A percentile compares a stretch with the other conserved stretches of the same genome.
Evolutionary conservation across 2,329 filamentous ascomycete genomes (phyloP).

Genomic region (Aspergillus carbonarius): DNA sequence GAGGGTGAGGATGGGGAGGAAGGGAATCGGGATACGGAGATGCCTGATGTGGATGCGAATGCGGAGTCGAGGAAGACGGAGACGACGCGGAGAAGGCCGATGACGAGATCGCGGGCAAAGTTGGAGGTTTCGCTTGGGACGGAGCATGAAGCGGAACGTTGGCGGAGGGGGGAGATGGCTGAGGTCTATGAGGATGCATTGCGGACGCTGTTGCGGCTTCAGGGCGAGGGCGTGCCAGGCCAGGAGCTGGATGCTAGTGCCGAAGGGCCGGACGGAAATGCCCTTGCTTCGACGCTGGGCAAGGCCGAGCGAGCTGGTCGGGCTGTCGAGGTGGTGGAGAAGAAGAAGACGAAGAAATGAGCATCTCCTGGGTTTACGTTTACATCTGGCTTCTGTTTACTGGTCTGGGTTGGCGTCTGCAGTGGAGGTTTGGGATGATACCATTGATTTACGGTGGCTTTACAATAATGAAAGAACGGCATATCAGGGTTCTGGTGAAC

Average conservation of each 20-base stretch:
- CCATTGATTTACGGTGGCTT: neutral
- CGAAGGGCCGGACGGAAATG: conserved; percentile 31
- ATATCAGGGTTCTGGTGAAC: neutral
- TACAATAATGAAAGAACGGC: neutral
- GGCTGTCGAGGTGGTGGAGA: conserved; percentile 48
- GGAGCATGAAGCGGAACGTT: conserved; percentile 36
- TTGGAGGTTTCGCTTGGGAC: conserved; percentile 35
- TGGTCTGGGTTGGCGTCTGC: conserved; percentile 10
- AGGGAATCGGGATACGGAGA: conserved; percentile 17
- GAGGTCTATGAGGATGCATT: conserved; percentile 44
- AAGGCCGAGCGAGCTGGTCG: conserved; percentile 47
- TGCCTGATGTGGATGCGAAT: conserved; percentile 13
- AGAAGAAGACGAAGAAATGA: conserved; percentile 37
- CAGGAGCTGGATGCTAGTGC: conserved; percentile 19
- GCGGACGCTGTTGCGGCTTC: conserved; percentile 39
- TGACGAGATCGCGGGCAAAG: conserved; percentile 25
- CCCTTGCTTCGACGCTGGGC: conserved; percentile 47
- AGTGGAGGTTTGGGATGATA: conserved; percentile 3
- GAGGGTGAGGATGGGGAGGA: neutral
- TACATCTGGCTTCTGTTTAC: conserved; percentile 8
- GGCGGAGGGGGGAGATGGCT: conserved; percentile 43
- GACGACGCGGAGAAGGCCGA: neutral
- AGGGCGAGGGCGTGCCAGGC: conserved; percentile 32
- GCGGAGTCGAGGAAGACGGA: neutral
- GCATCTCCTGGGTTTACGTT: conserved; percentile 4